Conservation (phyloP, 345 rosid genomes). For the Carallia brachiata region DNA sequence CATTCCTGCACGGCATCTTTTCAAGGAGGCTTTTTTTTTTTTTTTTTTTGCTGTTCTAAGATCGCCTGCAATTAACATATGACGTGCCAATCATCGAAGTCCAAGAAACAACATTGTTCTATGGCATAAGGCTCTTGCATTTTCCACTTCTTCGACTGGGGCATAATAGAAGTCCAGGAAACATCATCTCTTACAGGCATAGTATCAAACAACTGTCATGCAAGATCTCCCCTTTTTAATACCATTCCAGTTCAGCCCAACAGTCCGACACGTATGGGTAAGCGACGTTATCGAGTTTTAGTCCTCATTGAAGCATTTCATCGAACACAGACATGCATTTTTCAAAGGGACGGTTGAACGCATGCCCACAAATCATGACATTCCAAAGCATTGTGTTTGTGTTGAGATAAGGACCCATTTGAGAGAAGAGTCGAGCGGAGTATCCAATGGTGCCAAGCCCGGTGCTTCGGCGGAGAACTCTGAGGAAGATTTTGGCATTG, state of each 20-base stretch:
- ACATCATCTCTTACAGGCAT: slow-evolving; percentile 40
- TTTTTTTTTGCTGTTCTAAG: slow-evolving; percentile 16
- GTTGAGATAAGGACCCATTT: slow-evolving; percentile 6
- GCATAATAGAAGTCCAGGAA: slow-evolving; percentile 39
- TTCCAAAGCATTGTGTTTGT: slow-evolving; percentile 14
- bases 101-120: slow-evolving; percentile 44
- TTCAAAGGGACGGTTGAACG: not conserved
- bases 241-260: no score
- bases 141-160: slow-evolving; percentile 32
- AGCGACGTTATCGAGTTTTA: not conserved
- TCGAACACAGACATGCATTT: not conserved
- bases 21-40: not conserved
- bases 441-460: slow-evolving; percentile 26
- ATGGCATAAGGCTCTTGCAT: slow-evolving; percentile 33
- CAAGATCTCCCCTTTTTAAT: not conserved
- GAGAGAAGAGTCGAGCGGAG: slow-evolving; percentile 27
- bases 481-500: slow-evolving; percentile 20
- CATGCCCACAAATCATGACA: slow-evolving; percentile 5
- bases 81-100: slow-evolving; percentile 31
- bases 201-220: slow-evolving; percentile 34
- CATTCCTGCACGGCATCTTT: slow-evolving; percentile 32
- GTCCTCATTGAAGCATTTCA: not conserved
- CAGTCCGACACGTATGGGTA: not conserved
- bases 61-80: slow-evolving; percentile 22
- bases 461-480: slow-evolving; percentile 27